Percentiles rank a stretch among this genome's conserved stretches.
Evolutionary conservation across 257 asterid species (phyloP).

Genomic region (Solanum piurae): DNA sequence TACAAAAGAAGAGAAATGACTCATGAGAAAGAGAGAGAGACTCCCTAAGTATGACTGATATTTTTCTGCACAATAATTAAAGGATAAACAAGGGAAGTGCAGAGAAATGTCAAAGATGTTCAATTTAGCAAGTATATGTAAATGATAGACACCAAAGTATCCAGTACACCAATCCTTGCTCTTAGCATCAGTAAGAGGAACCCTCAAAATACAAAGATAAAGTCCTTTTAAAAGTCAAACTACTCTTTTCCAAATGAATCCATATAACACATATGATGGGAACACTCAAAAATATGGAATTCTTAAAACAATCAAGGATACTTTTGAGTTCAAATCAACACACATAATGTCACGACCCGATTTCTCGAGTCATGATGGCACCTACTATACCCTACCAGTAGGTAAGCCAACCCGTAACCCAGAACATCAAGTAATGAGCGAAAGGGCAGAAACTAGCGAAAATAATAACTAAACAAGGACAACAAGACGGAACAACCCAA

Average conservation of each 20-base stretch:
- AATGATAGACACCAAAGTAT: background rate
- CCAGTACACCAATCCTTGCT: background rate
- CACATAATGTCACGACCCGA: too few species aligned
- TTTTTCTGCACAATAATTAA: background rate
- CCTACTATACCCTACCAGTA: too few species aligned
- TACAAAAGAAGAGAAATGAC: background rate
- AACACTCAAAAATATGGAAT: background rate
- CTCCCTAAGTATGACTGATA: background rate
- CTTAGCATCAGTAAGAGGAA: background rate
- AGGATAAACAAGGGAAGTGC: background rate
- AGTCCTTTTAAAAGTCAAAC: background rate
- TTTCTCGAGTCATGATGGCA: too few species aligned
- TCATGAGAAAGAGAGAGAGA: background rate
- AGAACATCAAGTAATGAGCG: too few species aligned
- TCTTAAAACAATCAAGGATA: background rate
- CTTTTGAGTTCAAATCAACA: background rate
- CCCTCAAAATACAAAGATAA: background rate
- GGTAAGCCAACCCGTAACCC: too few species aligned
- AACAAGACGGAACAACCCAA: too few species aligned
- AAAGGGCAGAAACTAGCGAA: too few species aligned
- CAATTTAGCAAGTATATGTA: background rate
- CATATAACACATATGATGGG: background rate
- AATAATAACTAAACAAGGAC: too few species aligned
- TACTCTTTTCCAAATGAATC: background rate
- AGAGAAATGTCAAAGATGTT: background rate